phyloP scores from a whole-genome alignment of 148 eudicot genomes.

The Vaccinium myrtillus region DNA sequence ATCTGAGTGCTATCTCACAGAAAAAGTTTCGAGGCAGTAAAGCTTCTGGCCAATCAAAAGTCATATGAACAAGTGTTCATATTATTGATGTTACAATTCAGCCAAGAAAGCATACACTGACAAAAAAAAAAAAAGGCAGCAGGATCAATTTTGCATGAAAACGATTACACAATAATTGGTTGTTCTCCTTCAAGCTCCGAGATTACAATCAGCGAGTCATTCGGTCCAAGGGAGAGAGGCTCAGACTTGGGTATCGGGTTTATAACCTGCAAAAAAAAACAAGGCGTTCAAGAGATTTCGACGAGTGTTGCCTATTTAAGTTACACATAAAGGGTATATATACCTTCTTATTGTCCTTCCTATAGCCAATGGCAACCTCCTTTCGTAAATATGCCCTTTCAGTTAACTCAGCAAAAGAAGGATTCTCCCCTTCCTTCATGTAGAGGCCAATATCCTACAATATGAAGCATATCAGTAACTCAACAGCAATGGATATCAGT shows the following conservation, averaged over 20 bases:
- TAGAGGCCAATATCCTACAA: slow-evolving; percentile 71
- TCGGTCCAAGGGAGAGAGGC: slow-evolving; percentile 58
- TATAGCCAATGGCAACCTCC: slow-evolving; percentile 93
- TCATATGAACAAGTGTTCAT: neutral
- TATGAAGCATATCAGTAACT: neutral
- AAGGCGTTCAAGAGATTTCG: neutral
- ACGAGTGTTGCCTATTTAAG: neutral
- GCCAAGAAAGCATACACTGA: neutral
- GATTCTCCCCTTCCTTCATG: slow-evolving; percentile 79
- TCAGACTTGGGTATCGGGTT: slow-evolving; percentile 78
- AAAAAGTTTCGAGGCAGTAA: neutral
- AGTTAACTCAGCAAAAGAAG: slow-evolving; percentile 72
- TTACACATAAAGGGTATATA: neutral
- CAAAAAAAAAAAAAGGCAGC: neutral
- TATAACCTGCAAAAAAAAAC: slow-evolving; percentile 59
- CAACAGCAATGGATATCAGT: neutral
- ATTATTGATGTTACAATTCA: neutral
- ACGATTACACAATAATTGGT: slow-evolving; percentile 36
- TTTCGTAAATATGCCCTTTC: slow-evolving; percentile 77
- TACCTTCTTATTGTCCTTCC: slow-evolving; percentile 77
- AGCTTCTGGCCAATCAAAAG: neutral
- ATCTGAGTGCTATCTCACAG: neutral
- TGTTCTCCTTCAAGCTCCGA: slow-evolving; percentile 96
- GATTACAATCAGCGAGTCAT: slow-evolving; percentile 82
- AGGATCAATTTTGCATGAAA: neutral